Evolutionary conservation across 2,329 filamentous ascomycete genomes (phyloP), one percentile per base, ranked within the genome.

Genomic region (Neonectria faginata): DNA sequence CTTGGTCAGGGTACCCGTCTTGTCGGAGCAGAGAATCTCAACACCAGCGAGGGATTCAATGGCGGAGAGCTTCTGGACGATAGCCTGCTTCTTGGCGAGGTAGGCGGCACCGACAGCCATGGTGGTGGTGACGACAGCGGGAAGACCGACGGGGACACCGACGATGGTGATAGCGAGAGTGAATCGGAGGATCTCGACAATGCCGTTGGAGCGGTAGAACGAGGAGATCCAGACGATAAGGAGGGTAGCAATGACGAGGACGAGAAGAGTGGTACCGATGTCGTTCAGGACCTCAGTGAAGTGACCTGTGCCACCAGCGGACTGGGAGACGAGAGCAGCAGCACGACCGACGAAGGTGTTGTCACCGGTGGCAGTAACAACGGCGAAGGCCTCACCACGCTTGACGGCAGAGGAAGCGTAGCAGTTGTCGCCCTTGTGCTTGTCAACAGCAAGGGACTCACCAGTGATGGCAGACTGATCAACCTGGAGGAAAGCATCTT

Each of bases 31-130:
- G 62, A 97, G 91, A 79, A 97, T 96, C 82, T 97, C 92, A 67
- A 97, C 94, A 85, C 93, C 93, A 77, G 93, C 93, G 69, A 97
- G 87, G 27, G 93, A 97, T 85, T 97, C 93, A 67, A 97, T 97
- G 70, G 93, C 93, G 36, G 91, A 93, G 57, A 97, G 89, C 85
- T 95, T 97, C 84, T 97, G 93, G 70, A 97, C 93, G 71, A 97
- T 97, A 59, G 93, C 94, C 84, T 94, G 89, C 86, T 95, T 94
- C 86, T 94, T 94, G 75, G 93, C 93, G 64, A 97, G 88, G 81
- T 96, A 96, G 68, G 93, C 92, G 70, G 93, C 93, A 83, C 93
- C 93, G 79, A 97, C 93, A 78, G 93, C 93, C 93, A 97, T 96
- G 77, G 93, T 97, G 73, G 93, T 97, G 74, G 94, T 97, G 66